These are phyloP conservation scores for Vigna unguiculata DNA, from an alignment of 306 rosid species.

Conservation along the genomic window DNA sequence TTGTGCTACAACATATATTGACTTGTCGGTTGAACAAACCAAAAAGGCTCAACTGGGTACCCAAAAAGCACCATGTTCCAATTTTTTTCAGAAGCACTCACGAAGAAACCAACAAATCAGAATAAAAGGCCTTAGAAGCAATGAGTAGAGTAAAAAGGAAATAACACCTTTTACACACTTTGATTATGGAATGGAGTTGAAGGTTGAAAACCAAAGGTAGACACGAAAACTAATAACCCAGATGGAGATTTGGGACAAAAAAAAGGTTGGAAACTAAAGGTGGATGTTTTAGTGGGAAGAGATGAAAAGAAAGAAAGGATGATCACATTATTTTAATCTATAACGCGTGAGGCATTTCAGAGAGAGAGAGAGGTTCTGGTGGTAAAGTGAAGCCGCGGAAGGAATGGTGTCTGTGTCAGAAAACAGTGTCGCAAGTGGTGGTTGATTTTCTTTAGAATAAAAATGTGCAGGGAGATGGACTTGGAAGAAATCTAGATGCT, in stretches of 20 bases:
- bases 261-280: background rate
- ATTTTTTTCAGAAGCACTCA: background rate
- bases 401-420: slow-evolving; percentile 35
- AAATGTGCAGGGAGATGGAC: slow-evolving; percentile 18
- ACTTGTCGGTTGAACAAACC: slow-evolving; percentile 3
- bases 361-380: slow-evolving; percentile 1
- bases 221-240: background rate
- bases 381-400: slow-evolving; percentile 32
- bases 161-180: background rate
- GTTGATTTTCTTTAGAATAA: slow-evolving; percentile 34
- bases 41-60: slow-evolving; percentile 10
- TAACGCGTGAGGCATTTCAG: slow-evolving; percentile 3
- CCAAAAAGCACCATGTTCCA: background rate
- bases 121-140: slow-evolving; percentile 1
- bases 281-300: slow-evolving; percentile 4
- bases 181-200: background rate
- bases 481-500: slow-evolving; percentile 28
- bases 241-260: slow-evolving; percentile 6
- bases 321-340: background rate
- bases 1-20: slow-evolving; percentile 16
- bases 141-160: background rate
- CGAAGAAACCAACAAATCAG: background rate
- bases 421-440: slow-evolving; percentile 23
- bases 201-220: slow-evolving; percentile 4
- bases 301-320: background rate